Evolutionary conservation across 2,329 filamentous ascomycete genomes (phyloP).

Genomic region (Cercospora sojina): DNA sequence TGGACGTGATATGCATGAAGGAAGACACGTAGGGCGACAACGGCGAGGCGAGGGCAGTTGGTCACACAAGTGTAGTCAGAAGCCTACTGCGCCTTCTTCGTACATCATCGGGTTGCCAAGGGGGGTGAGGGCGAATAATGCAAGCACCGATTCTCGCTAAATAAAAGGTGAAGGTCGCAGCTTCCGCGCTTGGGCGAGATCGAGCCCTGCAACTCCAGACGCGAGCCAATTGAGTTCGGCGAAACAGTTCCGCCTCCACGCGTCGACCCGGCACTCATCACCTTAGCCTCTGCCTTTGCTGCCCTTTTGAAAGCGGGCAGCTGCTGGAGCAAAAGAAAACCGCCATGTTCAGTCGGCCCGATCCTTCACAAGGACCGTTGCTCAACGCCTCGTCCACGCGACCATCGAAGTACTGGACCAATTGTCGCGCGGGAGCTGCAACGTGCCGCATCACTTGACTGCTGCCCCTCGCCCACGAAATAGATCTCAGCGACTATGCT

Average conservation of each 20-base stretch:
- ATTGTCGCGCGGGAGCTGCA: not conserved
- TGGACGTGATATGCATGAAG: constrained; percentile 1
- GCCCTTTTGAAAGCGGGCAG: not conserved
- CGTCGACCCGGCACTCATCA: not conserved
- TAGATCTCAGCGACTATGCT: not conserved
- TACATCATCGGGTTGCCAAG: constrained; percentile 6
- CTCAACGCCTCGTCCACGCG: not conserved
- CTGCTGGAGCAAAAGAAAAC: not conserved
- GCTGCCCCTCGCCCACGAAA: not conserved
- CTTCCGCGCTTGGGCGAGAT: not conserved
- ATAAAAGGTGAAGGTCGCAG: not conserved
- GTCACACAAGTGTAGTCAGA: not conserved
- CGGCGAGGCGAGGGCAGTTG: not conserved
- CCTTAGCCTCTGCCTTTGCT: not conserved
- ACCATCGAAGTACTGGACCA: not conserved
- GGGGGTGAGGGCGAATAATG: not conserved
- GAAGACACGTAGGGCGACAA: not conserved
- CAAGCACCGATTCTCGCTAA: not conserved
- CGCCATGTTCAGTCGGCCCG: not conserved
- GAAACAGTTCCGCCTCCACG: not conserved
- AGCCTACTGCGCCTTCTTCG: constrained; percentile 6
- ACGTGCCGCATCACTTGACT: not conserved
- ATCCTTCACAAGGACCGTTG: not conserved
- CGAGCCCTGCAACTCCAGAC: not conserved
- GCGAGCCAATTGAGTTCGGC: not conserved